These are phyloP conservation scores for Yarrowia divulgata DNA, from an alignment of 805 yeast species.

Conservation along the genomic window DNA sequence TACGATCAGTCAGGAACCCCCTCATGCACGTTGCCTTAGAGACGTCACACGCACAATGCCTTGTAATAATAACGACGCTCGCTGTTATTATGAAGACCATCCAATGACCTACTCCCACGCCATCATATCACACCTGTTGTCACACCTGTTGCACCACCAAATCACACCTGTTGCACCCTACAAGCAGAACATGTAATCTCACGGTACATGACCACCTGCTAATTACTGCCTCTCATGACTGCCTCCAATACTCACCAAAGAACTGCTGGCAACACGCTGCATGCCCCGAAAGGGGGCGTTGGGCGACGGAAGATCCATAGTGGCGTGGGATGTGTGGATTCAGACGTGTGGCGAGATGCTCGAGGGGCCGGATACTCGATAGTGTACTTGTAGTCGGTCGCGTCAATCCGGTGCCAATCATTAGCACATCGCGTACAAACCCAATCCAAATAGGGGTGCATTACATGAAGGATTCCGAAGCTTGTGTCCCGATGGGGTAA, in stretches of 20 bases:
- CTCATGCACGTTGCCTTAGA: background rate
- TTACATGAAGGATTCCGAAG: background rate
- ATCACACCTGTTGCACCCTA: no score
- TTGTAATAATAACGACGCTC: no score
- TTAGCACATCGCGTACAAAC: constrained; percentile 27
- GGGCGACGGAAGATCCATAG: constrained; percentile 32
- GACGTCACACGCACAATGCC: background rate
- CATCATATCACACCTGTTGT: no score
- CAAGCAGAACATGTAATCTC: no score
- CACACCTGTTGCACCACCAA: no score
- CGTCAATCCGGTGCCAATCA: constrained; percentile 15
- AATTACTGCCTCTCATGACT: background rate
- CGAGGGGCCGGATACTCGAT: background rate
- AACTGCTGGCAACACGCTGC: constrained; percentile 35
- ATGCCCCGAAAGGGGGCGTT: constrained; percentile 37
- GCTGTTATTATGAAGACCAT: no score
- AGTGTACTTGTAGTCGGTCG: background rate
- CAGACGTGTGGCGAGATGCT: no score
- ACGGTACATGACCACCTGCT: no score
- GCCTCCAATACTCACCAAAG: constrained; percentile 17
- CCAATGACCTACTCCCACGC: no score
- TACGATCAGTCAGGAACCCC: background rate
- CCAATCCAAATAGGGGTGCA: constrained; percentile 35
- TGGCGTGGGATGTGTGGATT: background rate
- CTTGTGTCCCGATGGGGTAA: background rate